Conservation (phyloP, 805 yeast genomes). For the Cyberlindnera japonica region DNA sequence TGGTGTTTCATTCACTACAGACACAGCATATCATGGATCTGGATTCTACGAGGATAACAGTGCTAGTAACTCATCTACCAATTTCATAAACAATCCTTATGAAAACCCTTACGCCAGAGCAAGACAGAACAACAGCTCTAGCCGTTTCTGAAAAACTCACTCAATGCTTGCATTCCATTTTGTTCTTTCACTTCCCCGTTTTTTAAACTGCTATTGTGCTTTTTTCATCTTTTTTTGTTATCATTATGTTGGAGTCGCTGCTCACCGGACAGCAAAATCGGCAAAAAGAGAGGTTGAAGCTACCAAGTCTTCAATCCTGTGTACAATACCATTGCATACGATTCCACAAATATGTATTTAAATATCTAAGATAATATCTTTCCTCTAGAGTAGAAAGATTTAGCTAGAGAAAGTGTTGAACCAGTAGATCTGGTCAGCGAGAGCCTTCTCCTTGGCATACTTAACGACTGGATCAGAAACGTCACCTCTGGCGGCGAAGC, state of each 20-base stretch:
- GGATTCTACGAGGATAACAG: slow-evolving; percentile 10
- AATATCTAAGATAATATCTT: too few relatives aligned
- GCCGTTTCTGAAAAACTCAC: slow-evolving; percentile 6
- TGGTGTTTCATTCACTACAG: slow-evolving; percentile 19
- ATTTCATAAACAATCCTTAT: slow-evolving; percentile 15
- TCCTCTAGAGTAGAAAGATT: too few relatives aligned
- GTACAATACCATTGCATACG: too few relatives aligned
- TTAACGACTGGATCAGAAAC: slow-evolving; percentile 43
- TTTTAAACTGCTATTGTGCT: too few relatives aligned
- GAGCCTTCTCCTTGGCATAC: slow-evolving; percentile 66
- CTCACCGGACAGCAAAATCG: too few relatives aligned
- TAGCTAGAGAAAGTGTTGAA: slow-evolving; percentile 11
- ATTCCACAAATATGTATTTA: neutral
- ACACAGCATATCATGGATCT: slow-evolving; percentile 23
- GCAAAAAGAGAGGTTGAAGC: too few relatives aligned
- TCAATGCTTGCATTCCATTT: neutral
- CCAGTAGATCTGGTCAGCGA: slow-evolving; percentile 36
- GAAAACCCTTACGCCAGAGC: slow-evolving; percentile 26
- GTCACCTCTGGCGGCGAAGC: slow-evolving; percentile 81
- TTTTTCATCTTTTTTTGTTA: too few relatives aligned
- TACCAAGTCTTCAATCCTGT: too few relatives aligned
- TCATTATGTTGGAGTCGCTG: too few relatives aligned
- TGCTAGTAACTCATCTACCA: slow-evolving; percentile 3
- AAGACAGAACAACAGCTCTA: slow-evolving; percentile 17
- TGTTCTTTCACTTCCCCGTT: neutral